Evolutionary conservation across 1,139 yeast species (phyloP).

Genomic region (Geotrichum candidum): DNA sequence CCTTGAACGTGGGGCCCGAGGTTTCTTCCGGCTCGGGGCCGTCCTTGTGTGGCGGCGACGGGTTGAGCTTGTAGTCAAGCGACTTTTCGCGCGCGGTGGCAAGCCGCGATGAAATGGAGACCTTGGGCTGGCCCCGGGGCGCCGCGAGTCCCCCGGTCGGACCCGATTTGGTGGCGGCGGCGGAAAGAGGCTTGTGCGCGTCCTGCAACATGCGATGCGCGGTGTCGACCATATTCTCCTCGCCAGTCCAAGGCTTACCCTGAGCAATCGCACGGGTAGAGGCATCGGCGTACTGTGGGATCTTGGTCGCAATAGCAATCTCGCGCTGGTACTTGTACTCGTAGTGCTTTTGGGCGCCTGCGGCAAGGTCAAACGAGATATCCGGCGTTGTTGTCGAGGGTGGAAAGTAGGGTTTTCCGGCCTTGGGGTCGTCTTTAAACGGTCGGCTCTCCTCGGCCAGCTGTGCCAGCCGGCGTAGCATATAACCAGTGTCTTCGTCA

Average conservation of each 20-base stretch:
- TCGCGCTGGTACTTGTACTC: conserved; percentile 35
- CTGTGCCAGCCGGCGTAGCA: conserved; percentile 38
- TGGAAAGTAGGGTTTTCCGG: conserved; percentile 20
- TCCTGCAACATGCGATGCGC: conserved; percentile 62
- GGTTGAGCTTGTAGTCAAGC: conserved; percentile 55
- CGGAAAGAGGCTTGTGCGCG: conserved; percentile 44
- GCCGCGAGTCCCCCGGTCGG: conserved; percentile 5
- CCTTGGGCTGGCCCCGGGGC: conserved; percentile 9
- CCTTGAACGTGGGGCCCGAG: conserved; percentile 50
- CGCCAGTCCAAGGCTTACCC: conserved; percentile 64
- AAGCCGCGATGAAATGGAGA: conserved; percentile 39
- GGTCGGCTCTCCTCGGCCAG: conserved; percentile 41
- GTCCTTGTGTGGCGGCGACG: conserved; percentile 26
- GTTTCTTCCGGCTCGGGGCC: conserved; percentile 25
- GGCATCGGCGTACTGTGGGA: conserved; percentile 45
- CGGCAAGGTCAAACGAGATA: conserved; percentile 13
- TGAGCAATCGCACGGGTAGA: conserved; percentile 52
- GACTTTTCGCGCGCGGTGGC: conserved; percentile 58
- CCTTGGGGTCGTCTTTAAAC: conserved; percentile 33
- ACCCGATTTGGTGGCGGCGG: conserved; percentile 15
- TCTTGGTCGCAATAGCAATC: conserved; percentile 35
- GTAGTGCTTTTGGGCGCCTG: conserved; percentile 21
- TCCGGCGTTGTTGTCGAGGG: not conserved
- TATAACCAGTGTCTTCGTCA: conserved; percentile 31
- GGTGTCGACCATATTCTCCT: conserved; percentile 48